Percentiles rank a stretch among this genome's conserved stretches.
phyloP scores from a whole-genome alignment of 2,329 filamentous ascomycete genomes.

The Penicillium psychrosexuale region DNA sequence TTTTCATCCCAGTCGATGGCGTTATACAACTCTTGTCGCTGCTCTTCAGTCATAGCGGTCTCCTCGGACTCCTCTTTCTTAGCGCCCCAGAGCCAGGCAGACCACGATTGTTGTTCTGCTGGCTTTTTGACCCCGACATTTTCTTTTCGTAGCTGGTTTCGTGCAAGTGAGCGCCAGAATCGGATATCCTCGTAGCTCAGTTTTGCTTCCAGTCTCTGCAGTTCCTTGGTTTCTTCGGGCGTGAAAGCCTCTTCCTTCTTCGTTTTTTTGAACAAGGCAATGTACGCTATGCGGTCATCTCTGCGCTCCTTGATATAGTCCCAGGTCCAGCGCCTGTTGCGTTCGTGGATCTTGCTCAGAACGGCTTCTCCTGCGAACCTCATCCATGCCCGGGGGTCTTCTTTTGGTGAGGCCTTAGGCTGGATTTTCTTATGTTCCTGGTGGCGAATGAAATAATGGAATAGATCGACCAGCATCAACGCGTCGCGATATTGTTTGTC shows the following conservation, averaged over 20 bases:
- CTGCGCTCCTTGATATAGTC: conserved; percentile 88
- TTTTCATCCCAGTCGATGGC: conserved; percentile 99
- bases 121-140: conserved; percentile 80
- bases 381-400: conserved; percentile 90
- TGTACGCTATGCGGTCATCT: conserved; percentile 85
- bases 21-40: conserved; percentile 92
- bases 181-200: conserved; percentile 90
- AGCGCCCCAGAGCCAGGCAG: conserved; percentile 86
- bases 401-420: conserved; percentile 77
- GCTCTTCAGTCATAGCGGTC: conserved; percentile 87
- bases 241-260: conserved; percentile 69
- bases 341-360: conserved; percentile 89
- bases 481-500: conserved; percentile 96
- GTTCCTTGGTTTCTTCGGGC: conserved; percentile 66
- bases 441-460: conserved; percentile 96
- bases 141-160: conserved; percentile 93
- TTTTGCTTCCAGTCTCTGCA: conserved; percentile 79
- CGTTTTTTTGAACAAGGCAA: conserved; percentile 92
- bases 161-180: conserved; percentile 92
- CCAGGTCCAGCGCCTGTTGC: conserved; percentile 93
- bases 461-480: conserved; percentile 96
- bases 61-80: conserved; percentile 72
- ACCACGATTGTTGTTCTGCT: conserved; percentile 76
- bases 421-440: conserved; percentile 95
- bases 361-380: conserved; percentile 87